Conservation (phyloP, 2,329 filamentous ascomycete genomes). For the Ascochyta clinopodiicola region DNA sequence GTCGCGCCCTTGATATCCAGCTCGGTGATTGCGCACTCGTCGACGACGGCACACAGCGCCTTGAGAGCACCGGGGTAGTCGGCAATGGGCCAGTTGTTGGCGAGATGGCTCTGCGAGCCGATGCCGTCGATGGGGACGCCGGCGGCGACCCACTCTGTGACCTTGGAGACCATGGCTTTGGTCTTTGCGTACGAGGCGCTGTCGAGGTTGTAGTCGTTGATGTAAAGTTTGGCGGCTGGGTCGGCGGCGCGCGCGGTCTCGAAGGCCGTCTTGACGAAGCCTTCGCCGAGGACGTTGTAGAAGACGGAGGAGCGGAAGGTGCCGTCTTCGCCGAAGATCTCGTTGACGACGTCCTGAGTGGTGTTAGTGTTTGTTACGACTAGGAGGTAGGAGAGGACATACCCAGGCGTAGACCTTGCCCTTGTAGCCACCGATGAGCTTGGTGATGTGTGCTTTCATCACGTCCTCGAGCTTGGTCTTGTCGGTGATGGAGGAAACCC, state of each 20-base stretch:
- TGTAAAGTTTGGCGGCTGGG: constrained; percentile 72
- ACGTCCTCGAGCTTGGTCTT: constrained; percentile 60
- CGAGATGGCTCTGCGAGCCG: constrained; percentile 64
- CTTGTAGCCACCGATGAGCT: constrained; percentile 65
- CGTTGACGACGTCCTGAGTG: constrained; percentile 25
- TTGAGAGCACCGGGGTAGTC: constrained; percentile 59
- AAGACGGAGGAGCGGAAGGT: constrained; percentile 67
- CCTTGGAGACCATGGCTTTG: constrained; percentile 61
- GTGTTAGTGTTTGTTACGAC: background rate
- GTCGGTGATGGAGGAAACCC: constrained; percentile 65
- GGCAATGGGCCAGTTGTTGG: constrained; percentile 51
- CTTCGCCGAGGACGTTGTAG: constrained; percentile 71
- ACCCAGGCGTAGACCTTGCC: constrained; percentile 67
- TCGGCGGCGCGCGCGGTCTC: constrained; percentile 71
- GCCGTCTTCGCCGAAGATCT: constrained; percentile 60
- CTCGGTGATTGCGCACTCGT: constrained; percentile 71
- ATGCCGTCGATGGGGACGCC: constrained; percentile 72
- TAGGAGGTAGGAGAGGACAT: constrained; percentile 18
- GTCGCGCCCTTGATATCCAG: constrained; percentile 69
- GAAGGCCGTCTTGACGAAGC: constrained; percentile 74
- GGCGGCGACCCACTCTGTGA: constrained; percentile 67
- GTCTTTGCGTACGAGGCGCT: constrained; percentile 65
- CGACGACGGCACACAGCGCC: constrained; percentile 58
- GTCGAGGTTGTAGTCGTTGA: constrained; percentile 74
- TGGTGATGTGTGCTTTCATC: constrained; percentile 66